Base-by-base conservation (phyloP, 306 rosid genomes). In the Gynostemma pentaphyllum region DNA sequence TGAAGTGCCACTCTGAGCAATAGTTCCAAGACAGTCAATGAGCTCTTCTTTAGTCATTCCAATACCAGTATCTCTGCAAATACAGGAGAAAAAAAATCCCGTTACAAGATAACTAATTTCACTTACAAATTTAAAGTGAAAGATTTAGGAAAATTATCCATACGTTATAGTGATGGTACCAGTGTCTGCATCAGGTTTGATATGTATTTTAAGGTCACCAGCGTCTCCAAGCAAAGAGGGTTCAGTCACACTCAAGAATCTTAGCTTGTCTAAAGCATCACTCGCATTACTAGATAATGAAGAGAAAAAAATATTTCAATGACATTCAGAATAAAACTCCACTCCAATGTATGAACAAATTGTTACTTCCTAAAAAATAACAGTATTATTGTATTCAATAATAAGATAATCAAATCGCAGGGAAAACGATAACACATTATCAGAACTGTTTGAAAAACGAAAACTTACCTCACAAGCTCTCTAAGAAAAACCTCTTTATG, bases 1-100 rank as follows among this genome's bases (percentile, higher is more conserved):
- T 64, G 97, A 94, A 63, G 99, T 94, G n/a, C 99, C 99, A 84
- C 99, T 94, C 80, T 94, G 97, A 54, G 99, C 97, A 70, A 88
- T 94, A 63, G 99, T 94, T 75, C 99, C 99, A 66, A 94, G 99
- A 74, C 97, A 94, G 52, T 94, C 99, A 70, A 88, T 79, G 26
- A 94, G 95, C 72, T 85, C 92, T 53, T 94, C 95, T 75, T 84
- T 88, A 21, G 90, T 86, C 97, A 94, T 94, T 76, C 99, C 97
- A 78, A 94, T 86, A 54, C 99, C 99, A 73, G 97, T 82, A 73
- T 94, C 99, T 23, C 97, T 88, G 57, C 40, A 72, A 56, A 48
- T 14, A 32, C 64, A 45, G n/a, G n/a, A n/a, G n/a, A n/a, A 34
- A 68, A 24, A 22, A 22, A 0, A 0, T 8, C 23, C 27, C 27